Conservation (phyloP, 2,329 filamentous ascomycete species). For the Truncatella angustata region DNA sequence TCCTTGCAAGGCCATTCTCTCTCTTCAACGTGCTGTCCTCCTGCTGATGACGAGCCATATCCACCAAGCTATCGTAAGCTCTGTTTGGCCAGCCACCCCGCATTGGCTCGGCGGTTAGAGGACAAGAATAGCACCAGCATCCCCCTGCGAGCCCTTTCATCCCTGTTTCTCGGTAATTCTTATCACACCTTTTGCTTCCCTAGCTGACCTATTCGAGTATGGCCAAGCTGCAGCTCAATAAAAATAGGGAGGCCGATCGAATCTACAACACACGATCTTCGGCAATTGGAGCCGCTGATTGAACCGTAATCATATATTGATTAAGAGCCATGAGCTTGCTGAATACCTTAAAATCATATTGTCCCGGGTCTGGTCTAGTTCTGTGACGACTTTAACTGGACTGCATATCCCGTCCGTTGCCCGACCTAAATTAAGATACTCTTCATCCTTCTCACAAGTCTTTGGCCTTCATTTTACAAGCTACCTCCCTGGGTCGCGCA, state of each 20-base stretch:
- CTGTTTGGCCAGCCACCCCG: constrained; percentile 8
- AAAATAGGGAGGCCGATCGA: not conserved
- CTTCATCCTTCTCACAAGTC: not conserved
- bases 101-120: constrained; percentile 9
- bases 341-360: no score
- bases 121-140: not conserved
- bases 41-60: not conserved
- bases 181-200: not conserved
- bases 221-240: not conserved
- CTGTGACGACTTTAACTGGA: not conserved
- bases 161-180: not conserved
- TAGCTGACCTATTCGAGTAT: not conserved
- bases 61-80: constrained; percentile 3
- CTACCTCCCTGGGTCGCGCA: no score
- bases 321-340: no score
- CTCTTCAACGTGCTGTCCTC: not conserved
- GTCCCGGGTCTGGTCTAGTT: not conserved
- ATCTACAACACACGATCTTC: not conserved
- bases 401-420: not conserved
- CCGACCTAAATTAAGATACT: not conserved
- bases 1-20: not conserved
- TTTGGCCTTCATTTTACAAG: no score
- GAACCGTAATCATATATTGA: not conserved
- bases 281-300: not conserved
- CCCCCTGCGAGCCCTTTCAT: not conserved